Base-by-base conservation (phyloP, 2,329 filamentous ascomycete genomes). In the Chrysosporium keratinophilum region DNA sequence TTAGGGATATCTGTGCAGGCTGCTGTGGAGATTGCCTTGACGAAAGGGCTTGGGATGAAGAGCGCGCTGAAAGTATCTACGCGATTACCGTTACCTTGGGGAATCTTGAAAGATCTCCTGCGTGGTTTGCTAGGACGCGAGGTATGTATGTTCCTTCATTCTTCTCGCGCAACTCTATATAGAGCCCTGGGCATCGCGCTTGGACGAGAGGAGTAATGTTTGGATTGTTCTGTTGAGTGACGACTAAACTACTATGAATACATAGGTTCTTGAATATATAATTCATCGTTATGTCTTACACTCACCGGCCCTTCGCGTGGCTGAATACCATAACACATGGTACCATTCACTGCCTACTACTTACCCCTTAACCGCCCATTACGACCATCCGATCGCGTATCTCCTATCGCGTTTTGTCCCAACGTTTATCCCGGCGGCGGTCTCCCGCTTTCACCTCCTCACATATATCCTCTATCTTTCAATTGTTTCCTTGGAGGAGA, bases 241-340 rank as follows among this genome's bases (percentile, higher is more conserved):
- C 60, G 2, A 14, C 23, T 45, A 12, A 33, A 14, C 6, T 33
- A 9, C 11, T 41, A 17, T 7, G 23, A 28, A 28, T 7, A 28
- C 23, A 19, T 54, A 87, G 72, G 62, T 81, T 5, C 65, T 89
- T 10, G 79, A 82, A 54, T 95, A 94, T 67, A 78, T 81, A 61
- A 76, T 88, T 60, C 88, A 95, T 70, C 82, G 85, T 50, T 78
- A 79, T 63, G 56, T 84, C 23, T 76, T 95, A 7, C 88, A 95
- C 69, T 76, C 49, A 74, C 80, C 64, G 56, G 63, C 46, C 49
- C 61, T 51, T 76, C 74, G 63, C 71, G 72, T 62, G 81, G 87
- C 69, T 68, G 74, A 58, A 34, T 58, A 69, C 63, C 80, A 83
- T 61, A 57, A 68, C 17, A 61, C 63, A 34, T 83, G 80, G 80